Base-by-base conservation (phyloP, 441 rosid species). In the Bruguiera hainesii region DNA sequence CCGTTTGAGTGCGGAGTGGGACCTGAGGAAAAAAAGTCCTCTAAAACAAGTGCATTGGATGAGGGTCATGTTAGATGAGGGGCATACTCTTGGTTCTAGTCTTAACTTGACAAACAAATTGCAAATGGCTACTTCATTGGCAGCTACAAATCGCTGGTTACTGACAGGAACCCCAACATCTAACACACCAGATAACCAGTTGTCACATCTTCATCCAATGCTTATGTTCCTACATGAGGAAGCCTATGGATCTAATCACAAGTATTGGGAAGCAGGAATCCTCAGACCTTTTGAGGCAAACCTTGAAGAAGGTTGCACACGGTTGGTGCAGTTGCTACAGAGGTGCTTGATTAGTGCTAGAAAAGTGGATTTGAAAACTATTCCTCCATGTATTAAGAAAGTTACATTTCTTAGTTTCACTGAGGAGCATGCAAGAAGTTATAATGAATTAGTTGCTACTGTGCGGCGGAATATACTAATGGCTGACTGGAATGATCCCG, bases 401-500 rank as follows among this genome's bases (percentile, higher is more conserved):
- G 83, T 86, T 68, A 87, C 82, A 31, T 86, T 82, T 76, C 82
- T 94, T 53, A 73, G 87, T 79, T 94, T 91, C 79, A 79, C 78
- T 39, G 82, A 87, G 71, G 89, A 82, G 69, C 99, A 91, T 74
- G 98, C 97, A 62, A 85, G 81, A 82, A 88, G 95, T 82, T 95
- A 92, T 78, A 95, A 95, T 78, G 99, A 92, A 83, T 73, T 95
- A 78, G 95, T 90, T 52, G 98, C 78, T 67, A 89, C 99, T 49
- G 98, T 92, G 61, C 81, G 96, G 67, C 88, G 98, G 63, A 95
- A 95, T 73, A 84, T 95, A 73, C 79, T 95, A 61, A 85, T 85
- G 85, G 98, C 98, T 74, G 99, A 95, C 77, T 95, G 99, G 99
- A 95, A 90, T 71, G 99, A 95, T 81, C 99, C 99, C 52, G 87